Percentiles rank a stretch among this genome's conserved stretches.
Evolutionary conservation across 108 stramenopile species (phyloP).

Genomic region (Pseudonitzschia delicatissima): DNA sequence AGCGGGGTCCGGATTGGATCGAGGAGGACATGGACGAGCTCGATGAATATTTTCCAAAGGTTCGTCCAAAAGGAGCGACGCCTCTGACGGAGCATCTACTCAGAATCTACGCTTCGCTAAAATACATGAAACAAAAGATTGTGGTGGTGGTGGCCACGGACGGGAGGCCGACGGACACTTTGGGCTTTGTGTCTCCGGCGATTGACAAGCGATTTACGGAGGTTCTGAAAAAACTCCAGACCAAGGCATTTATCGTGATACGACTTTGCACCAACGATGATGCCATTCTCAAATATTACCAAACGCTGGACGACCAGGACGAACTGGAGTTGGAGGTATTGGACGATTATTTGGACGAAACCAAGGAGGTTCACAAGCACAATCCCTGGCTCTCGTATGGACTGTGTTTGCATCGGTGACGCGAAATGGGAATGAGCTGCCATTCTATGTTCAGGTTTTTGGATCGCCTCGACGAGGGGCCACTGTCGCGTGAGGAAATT

Average conservation of each 20-base stretch:
- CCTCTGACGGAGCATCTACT: constrained; percentile 56
- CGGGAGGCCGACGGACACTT: constrained; percentile 68
- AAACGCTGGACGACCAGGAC: constrained; percentile 50
- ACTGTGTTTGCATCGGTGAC: constrained; percentile 56
- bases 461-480: constrained; percentile 58
- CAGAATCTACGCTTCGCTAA: constrained; percentile 37
- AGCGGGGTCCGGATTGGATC: constrained; percentile 32
- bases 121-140: constrained; percentile 48
- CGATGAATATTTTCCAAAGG: constrained; percentile 24
- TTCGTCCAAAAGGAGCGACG: constrained; percentile 55
- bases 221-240: constrained; percentile 34
- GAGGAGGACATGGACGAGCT: constrained; percentile 37
- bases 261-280: constrained; percentile 77
- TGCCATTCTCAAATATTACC: constrained; percentile 47
- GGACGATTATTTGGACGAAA: constrained; percentile 73
- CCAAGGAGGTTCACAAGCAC: constrained; percentile 53
- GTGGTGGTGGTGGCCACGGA: constrained; percentile 79
- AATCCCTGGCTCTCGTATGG: constrained; percentile 78
- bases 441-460: constrained; percentile 37
- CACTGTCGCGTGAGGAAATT: constrained; percentile 40
- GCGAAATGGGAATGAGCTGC: constrained; percentile 62
- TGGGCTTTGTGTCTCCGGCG: constrained; percentile 33
- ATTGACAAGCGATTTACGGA: constrained; percentile 35
- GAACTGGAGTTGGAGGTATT: constrained; percentile 69
- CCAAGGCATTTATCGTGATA: constrained; percentile 59